Percentiles rank a stretch among this genome's conserved stretches.
phyloP scores from a whole-genome alignment of 2,329 filamentous ascomycete species.

The Davidsoniella australis region DNA sequence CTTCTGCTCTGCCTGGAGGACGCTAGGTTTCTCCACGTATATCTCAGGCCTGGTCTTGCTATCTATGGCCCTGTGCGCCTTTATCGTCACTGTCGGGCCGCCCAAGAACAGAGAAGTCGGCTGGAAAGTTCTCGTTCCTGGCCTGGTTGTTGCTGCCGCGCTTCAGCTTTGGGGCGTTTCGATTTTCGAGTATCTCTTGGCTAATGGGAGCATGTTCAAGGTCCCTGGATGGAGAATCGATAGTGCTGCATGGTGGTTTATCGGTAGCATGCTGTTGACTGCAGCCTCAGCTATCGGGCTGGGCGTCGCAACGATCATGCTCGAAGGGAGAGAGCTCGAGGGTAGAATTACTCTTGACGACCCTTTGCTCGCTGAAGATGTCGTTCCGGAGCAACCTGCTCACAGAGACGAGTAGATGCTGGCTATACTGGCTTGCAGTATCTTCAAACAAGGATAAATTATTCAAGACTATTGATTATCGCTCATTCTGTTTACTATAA shows the following conservation, averaged over 20 bases:
- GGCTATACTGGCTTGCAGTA: background rate
- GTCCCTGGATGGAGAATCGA: slow-evolving; percentile 8
- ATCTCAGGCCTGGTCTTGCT: slow-evolving; percentile 71
- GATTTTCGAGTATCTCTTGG: slow-evolving; percentile 50
- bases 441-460: no score
- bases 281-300: slow-evolving; percentile 4
- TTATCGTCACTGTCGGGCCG: slow-evolving; percentile 61
- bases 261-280: slow-evolving; percentile 9
- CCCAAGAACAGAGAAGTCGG: slow-evolving; percentile 65
- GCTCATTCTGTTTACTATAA: no score
- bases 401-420: background rate
- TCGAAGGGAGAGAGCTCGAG: slow-evolving; percentile 5
- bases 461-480: no score
- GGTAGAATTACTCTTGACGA: slow-evolving; percentile 8
- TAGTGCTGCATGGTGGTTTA: slow-evolving; percentile 6
- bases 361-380: slow-evolving; percentile 4
- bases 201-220: slow-evolving; percentile 6
- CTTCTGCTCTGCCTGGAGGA: slow-evolving; percentile 88
- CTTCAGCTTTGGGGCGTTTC: slow-evolving; percentile 31
- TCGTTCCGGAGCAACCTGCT: background rate
- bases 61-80: slow-evolving; percentile 61
- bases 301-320: background rate
- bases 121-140: slow-evolving; percentile 56
- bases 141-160: slow-evolving; percentile 31
- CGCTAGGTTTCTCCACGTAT: slow-evolving; percentile 72